Conservation (phyloP, 768 basidiomycete species). For the Thelephora ganbajun region DNA sequence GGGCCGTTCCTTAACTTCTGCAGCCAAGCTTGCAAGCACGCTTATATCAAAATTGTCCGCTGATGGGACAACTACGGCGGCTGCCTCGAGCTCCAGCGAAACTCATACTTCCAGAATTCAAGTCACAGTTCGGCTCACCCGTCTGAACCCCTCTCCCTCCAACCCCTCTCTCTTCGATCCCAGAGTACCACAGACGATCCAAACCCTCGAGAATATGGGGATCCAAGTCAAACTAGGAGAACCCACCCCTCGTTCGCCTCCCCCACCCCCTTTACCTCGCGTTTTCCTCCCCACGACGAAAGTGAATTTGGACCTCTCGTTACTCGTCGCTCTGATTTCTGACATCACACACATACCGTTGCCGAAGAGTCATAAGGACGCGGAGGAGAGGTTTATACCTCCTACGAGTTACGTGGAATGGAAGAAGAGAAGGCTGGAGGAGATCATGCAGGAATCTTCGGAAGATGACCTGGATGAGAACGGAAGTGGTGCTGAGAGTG, state of each 20-base stretch:
- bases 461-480: neutral
- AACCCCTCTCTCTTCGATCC: slow-evolving; percentile 25
- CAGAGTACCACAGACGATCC: slow-evolving; percentile 49
- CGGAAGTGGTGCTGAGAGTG: too few species aligned
- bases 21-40: slow-evolving; percentile 22
- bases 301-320: slow-evolving; percentile 75
- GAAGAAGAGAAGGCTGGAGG: slow-evolving; percentile 26
- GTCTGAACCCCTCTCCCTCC: slow-evolving; percentile 35
- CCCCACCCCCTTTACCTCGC: slow-evolving; percentile 3
- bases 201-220: slow-evolving; percentile 43
- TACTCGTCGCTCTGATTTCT: slow-evolving; percentile 73
- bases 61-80: slow-evolving; percentile 9
- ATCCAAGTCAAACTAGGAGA: slow-evolving; percentile 58
- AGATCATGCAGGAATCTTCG: neutral
- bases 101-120: slow-evolving; percentile 23
- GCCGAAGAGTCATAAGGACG: slow-evolving; percentile 41
- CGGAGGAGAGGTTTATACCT: slow-evolving; percentile 50
- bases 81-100: slow-evolving; percentile 30
- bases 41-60: neutral
- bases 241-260: slow-evolving; percentile 18
- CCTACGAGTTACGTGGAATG: slow-evolving; percentile 43
- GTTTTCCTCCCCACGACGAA: slow-evolving; percentile 31
- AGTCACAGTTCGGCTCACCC: slow-evolving; percentile 54
- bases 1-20: slow-evolving; percentile 51
- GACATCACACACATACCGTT: slow-evolving; percentile 67